Percentiles rank a stretch among this genome's conserved stretches.
Conservation (phyloP, 2,329 filamentous ascomycete species). For the Colletotrichum sp. region DNA sequence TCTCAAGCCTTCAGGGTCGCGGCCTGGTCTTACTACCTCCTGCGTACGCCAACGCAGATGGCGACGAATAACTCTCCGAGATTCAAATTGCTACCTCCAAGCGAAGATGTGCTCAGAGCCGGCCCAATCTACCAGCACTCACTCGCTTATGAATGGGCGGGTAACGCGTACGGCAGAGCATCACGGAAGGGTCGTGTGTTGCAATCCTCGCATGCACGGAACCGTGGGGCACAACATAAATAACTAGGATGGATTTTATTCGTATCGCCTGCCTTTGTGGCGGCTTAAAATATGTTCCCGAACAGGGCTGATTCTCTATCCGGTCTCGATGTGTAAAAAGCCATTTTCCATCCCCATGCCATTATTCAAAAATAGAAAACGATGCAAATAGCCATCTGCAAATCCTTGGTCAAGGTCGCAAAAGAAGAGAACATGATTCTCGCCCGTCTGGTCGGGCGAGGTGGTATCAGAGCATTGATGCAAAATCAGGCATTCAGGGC, state of each 20-base stretch:
- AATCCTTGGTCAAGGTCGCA: background rate
- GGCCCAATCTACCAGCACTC: too few relatives aligned
- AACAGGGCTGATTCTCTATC: background rate
- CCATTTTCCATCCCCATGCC: background rate
- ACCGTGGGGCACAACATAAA: background rate
- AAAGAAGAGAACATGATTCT: conserved; percentile 14
- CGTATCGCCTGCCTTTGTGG: background rate
- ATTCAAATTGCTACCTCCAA: too few relatives aligned
- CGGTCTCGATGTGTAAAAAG: background rate
- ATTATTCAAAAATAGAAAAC: background rate
- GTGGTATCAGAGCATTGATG: conserved; percentile 17
- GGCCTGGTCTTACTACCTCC: too few relatives aligned
- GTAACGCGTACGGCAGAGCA: background rate
- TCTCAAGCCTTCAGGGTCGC: too few relatives aligned
- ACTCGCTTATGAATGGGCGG: background rate
- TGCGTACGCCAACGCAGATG: too few relatives aligned
- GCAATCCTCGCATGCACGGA: background rate
- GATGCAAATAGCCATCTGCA: background rate
- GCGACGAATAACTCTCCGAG: too few relatives aligned
- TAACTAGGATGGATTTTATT: background rate
- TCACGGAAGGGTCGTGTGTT: background rate
- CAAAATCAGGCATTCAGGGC: background rate
- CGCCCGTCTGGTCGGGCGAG: background rate
- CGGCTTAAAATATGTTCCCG: background rate
- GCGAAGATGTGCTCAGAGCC: too few relatives aligned